Base-by-base conservation (phyloP, 208 protist genomes). In the Tritrichomonas musculus region DNA sequence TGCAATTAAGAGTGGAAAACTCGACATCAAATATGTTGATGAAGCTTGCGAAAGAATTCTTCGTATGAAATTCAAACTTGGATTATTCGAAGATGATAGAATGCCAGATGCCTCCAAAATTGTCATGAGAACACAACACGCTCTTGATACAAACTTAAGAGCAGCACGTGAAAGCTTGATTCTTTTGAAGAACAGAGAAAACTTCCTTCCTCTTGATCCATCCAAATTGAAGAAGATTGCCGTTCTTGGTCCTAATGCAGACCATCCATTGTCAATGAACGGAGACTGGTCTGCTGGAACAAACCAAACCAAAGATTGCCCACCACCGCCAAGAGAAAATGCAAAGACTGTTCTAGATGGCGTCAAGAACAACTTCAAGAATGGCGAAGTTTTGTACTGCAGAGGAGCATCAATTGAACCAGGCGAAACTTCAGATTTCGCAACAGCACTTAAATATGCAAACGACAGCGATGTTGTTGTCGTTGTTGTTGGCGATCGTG, bases 131-230 rank as follows among this genome's bases (percentile, higher is more conserved):
- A n/a, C 33, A 1, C 41, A 13, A 73, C 55, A 41, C 4, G n/a
- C 94, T 82, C 92, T 77, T 33, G 69, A 94, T n/a, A 9, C 33
- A 17, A 92, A 93, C 60, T 92, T 94, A 49, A 39, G 94, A 27
- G 69, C 88, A 25, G 93, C 93, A 50, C 73, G 73, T 30, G 84
- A 94, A 53, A 30, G 47, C 0, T 55, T 95, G 11, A 60, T 80
- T 2, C 93, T 95, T 3, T 92, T 95, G 8, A n/a, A 94, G 72
- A 95, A 95, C 82, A 36, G 49, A 8, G 73, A 41, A 50, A 47
- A 53, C 3, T 53, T 82, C 27, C 41, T 82, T 50, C 73, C 73
- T 47, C 41, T 50, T 9, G 1, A 82, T 20, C n/a, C n/a, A n/a
- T n/a, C n/a, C n/a, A n/a, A n/a, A n/a, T n/a, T n/a, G n/a, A n/a